Percentiles rank a stretch among this genome's conserved stretches.
These are phyloP conservation scores for Phytomonas serpens DNA, from an alignment of 208 protist genomes.

Conservation along the genomic window DNA sequence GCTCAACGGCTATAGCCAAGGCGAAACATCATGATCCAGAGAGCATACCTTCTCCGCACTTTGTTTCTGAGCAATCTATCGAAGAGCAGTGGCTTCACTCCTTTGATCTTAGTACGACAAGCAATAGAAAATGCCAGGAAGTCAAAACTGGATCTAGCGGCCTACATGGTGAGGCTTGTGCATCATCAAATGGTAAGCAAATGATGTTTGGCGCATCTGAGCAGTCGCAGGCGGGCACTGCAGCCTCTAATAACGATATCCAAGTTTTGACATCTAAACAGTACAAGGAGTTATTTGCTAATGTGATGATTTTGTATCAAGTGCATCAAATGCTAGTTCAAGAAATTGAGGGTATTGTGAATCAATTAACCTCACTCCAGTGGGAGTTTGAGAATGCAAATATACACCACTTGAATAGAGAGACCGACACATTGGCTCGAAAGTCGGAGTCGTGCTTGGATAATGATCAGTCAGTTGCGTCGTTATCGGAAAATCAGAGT, in stretches of 20 bases:
- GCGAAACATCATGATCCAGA: neutral
- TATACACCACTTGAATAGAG: neutral
- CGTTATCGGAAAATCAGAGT: neutral
- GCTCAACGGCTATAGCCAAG: neutral
- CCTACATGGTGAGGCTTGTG: neutral
- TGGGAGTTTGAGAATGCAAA: neutral
- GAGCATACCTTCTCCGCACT: neutral
- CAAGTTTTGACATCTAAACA: slow-evolving; percentile 14
- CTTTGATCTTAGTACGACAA: neutral
- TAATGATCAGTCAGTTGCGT: neutral
- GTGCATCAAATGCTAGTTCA: slow-evolving; percentile 37
- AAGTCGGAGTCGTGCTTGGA: neutral
- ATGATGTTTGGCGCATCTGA: neutral
- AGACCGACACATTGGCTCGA: neutral
- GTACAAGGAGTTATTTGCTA: slow-evolving; percentile 68
- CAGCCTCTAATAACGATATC: neutral
- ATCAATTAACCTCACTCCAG: slow-evolving; percentile 1
- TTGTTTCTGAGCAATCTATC: neutral
- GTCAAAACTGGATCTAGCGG: neutral
- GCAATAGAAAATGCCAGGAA: neutral
- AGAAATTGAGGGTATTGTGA: slow-evolving; percentile 28
- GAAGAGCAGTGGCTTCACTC: neutral
- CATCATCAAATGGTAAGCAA: slow-evolving; percentile 1
- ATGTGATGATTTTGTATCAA: slow-evolving; percentile 42
- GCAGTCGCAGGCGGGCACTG: neutral